Base-by-base conservation (phyloP, 495 filamentous ascomycete genomes). In the Extremus antarcticus region DNA sequence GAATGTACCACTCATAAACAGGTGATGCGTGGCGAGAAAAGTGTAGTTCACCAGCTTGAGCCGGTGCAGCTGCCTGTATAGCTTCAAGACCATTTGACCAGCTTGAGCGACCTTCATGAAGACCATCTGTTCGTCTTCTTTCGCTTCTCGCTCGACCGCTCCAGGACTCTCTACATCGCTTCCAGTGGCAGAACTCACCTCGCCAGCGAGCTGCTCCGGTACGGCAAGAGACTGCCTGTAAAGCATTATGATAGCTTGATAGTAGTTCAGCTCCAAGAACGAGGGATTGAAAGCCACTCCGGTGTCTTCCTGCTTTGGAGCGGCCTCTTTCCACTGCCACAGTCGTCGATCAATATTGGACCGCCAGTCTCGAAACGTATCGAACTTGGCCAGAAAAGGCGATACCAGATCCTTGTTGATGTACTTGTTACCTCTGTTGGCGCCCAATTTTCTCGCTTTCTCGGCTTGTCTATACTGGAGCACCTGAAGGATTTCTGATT, bases 161-260 rank as follows among this genome's bases (percentile, higher is more conserved):
- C 58, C 78, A 70, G 82, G 82, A 59, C 82, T 85, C 7, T 76
- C 71, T 3, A 85, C 79, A 53, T 84, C 66, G 8, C 59, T 80
- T 63, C 83, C 85, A 1, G 61, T 52, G 1, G 51, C 41, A 1
- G 53, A 43, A 23, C 50, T 53, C 21, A 61, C 11, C 68, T 95
- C 89, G 20, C 83, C 83, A 45, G 88, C 87, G 51, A 95, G 79
- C 54, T 86, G 77, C 3, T 84, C 80, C 13, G 90, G 90, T n/a
- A 91, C 87, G 19, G 86, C 87, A 47, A 97, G 71, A 64, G 87
- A 91, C 63, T 95, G 91, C 52, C 90, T 77, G 67, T 96, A 97
- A 2, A 97, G 78, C 87, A 94, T 87, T 59, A 97, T 94, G 51
- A 96, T 81, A n/a, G 89, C 87, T 68, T 97, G 91, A 88, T 90